Evolutionary conservation across 192 early-diverging fungal genomes (phyloP), one percentile per base, ranked within the genome.

Genomic region (Thoreauomyces humboldtii): DNA sequence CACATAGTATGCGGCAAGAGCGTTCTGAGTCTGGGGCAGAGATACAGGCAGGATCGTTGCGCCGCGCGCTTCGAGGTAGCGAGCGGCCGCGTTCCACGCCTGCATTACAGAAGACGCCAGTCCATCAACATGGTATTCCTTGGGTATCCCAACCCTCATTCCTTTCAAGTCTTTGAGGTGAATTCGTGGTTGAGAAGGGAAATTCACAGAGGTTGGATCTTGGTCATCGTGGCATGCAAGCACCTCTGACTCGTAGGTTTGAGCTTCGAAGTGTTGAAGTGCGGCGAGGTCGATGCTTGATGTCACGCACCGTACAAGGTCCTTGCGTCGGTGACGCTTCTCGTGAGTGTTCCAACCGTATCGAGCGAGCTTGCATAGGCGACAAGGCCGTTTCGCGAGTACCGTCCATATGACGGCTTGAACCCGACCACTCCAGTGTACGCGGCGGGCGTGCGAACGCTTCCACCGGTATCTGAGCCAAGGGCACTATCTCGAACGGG

Each of bases 381-480:
- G 7, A 93, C 81, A 1, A 98, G 75, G 1, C 95, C 95, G 70
- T 79, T 81, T 15, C 95, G 81, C 19, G 95, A 95, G 46, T 89
- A 76, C 36, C 82, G 82, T 0, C 95, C 95, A 67, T 95, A 98
- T 0, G 88, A 87, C 14, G 95, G 95, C 70, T 98, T 98, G 63
- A 92, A 94, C 4, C 95, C 95, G 21, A 92, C 82, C 4, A 95
- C 78, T 7, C 95, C 95, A 69, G 93, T 95, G 74, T 92, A 98
- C 2, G 95, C 84, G 2, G 93, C 95, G 5, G 95, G 95, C 15
- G 94, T 74, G 24, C 95, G 74, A n/a, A 98, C 90, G 2, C 92
- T 95, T 14, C 95, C 95, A 51, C 95, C 95, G 1, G 95, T 98
- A 56, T 98, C 95, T 1, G 93, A 95, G 1, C 95, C 95, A 34